Base-by-base conservation (phyloP, 345 rosid species). In the Noccaea bulbosa region DNA sequence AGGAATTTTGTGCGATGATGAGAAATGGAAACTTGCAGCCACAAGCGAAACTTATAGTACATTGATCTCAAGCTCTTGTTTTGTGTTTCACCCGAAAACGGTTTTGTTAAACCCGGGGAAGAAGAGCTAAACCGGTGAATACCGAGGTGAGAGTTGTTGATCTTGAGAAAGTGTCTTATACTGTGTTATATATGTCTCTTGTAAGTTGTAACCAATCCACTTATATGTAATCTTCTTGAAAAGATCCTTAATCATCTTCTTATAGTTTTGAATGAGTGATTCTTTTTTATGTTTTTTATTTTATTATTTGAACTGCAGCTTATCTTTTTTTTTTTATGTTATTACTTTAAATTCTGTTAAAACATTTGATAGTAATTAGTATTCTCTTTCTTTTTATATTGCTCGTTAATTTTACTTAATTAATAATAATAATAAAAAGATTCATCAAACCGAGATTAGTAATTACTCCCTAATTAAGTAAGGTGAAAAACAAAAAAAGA, bases 1-100 rank as follows among this genome's bases (percentile, higher is more conserved):
- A 93, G 35, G 98, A 90, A 27, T 93, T 93, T 70, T 84, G 98
- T 67, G 37, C 87, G 8, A 90, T 88, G 93, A 87, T 93, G 96
- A 84, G 86, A 80, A 83, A 86, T 47, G 89, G 88, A n/a, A 58
- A 77, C 61, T 60, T 72, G 49, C 16, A 50, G 49, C 84, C 73
- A 52, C 74, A 78, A 5, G 85, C 71, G 62, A 72, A 72, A 54
- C 82, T 64, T 40, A 62, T 80, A 24, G 27, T 24, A 52, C 79
- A 33, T 40, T 32, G 63, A 5, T 32, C 22, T 39, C 15, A 53
- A 20, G 34, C 63, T 33, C 60, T 8, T 52, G 61, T 5, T 16
- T 12, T 43, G 20, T 15, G 12, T 64, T 64, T 63, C 9, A 44
- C 41, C 6, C 6, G 52, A 51, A 51, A 38, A 4, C 14, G 40